Evolutionary conservation across 257 asterid genomes (phyloP), one percentile per base, ranked within the genome.

Genomic region (Gynochthodes officinalis): DNA sequence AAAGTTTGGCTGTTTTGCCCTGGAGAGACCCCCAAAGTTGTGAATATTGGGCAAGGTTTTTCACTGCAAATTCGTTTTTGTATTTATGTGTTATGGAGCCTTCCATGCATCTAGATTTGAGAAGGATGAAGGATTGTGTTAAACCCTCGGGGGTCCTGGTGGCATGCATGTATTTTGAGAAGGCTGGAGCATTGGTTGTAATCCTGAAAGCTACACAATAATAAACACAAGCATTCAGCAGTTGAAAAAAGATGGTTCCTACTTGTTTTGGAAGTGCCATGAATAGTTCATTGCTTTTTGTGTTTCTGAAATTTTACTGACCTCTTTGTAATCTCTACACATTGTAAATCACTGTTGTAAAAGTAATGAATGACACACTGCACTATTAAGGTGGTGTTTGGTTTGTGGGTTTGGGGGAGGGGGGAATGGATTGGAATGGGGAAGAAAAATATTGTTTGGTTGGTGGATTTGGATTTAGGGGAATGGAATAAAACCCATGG

Each of bases 21-120:
- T 94, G 15, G 99, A 94, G 88, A 84, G 89, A 80, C 98, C 99
- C 52, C 97, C 95, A 18, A 82, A 73, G 81, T 86, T 79, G 69
- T 39, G 52, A 37, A 43, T 44, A 42, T 21, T n/a, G 16, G 32
- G 50, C 60, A 27, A 8, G 18, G 49, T 6, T 15, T 33, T 60
- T 13, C 23, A 6, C 18, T 15, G 43, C 25, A 60, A 39, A 33
- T 21, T 35, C n/a, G n/a, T n/a, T n/a, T 62, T 35, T 33, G 48
- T 35, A 35, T 61, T 35, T 1, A 50, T 50, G 16, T 19, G 55
- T 50, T 0, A 1, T 1, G 25, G 9, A 50, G 25, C 23, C 18
- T 50, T 7, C 25, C 0, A 5, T n/a, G n/a, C n/a, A 2, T 28
- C 28, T 7, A n/a, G 18, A n/a, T 25, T 57, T n/a, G 30, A 46